phyloP scores from a whole-genome alignment of 306 rosid species.

The Trifolium subterraneum region DNA sequence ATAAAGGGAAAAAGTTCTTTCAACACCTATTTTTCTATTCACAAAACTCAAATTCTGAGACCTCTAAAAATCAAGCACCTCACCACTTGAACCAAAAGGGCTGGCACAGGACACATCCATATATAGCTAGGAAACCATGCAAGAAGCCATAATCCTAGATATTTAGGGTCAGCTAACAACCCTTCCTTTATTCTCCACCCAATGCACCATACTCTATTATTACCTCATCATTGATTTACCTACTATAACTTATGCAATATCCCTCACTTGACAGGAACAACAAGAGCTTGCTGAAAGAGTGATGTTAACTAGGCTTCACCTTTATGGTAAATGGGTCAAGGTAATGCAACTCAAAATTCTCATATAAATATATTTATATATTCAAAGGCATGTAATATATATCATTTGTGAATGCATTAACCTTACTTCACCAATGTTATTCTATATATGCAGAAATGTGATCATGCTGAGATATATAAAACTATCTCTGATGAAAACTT shows the following conservation, averaged over 20 bases:
- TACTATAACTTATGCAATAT: too few species aligned
- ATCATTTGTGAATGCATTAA: background rate
- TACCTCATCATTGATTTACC: too few species aligned
- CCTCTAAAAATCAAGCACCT: background rate
- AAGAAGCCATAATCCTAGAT: too few species aligned
- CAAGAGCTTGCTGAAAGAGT: conserved; percentile 97
- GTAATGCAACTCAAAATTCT: conserved; percentile 47
- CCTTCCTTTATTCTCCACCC: too few species aligned
- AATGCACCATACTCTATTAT: too few species aligned
- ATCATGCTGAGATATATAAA: conserved; percentile 91
- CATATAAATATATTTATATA: background rate
- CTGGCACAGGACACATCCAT: too few species aligned
- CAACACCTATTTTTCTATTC: background rate
- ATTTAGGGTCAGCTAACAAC: too few species aligned
- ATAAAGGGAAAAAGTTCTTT: background rate
- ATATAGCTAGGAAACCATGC: too few species aligned
- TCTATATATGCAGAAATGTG: conserved; percentile 74
- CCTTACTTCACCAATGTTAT: background rate
- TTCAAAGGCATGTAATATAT: conserved; percentile 23
- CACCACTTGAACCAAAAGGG: too few species aligned
- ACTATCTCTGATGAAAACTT: conserved; percentile 82
- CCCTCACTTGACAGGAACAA: conserved; percentile 58
- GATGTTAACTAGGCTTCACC: conserved; percentile 93
- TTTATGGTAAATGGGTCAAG: conserved; percentile 94
- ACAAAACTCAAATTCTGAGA: background rate